Base-by-base conservation (phyloP, 306 rosid genomes). In the Cyclanthera cordifolia region DNA sequence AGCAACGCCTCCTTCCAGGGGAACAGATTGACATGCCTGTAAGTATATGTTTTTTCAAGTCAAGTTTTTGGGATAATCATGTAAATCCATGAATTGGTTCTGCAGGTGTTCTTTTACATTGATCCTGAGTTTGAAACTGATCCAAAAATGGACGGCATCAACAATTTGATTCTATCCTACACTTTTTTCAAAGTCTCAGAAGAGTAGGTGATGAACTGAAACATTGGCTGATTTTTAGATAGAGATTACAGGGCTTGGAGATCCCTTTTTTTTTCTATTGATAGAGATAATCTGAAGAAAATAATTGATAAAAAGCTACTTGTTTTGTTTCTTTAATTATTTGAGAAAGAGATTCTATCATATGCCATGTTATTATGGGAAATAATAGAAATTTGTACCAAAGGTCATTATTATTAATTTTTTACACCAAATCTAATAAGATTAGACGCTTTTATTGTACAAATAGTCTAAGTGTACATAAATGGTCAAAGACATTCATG, bases 21-120 rank as follows among this genome's bases (percentile, higher is more conserved):
- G 94, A 93, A 83, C 91, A 89, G 83, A 89, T 87, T 70, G 96
- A 89, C 81, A 93, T 87, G 96, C 96, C 96, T 52, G 95, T 88
- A 81, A 88, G 96, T 79, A 53, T 28, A 48, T 2, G 6, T 28
- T 50, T 19, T 30, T 50, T 68, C 13, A 4, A 3, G 27, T 28
- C 12, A 9, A 10, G 59, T 17, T 68, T 10, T 47, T 41, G 21
- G 34, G 20, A 17, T 13, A 43, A 43, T 12, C 70, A 6, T 43
- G 1, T 64, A 19, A 1, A 23, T 39, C 3, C 21, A 23, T 23
- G 70, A 41, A 1, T 2, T 70, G 45, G 45, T 27, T 73, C 47
- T 67, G 77, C 76, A 91, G 97, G 97, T 93, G 74, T 93, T 93
- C 86, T 89, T 93, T 79, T 89, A 93, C 77, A 89, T 89, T 72